phyloP scores from a whole-genome alignment of 805 yeast species.

The Nakazawaea wyomingensis region DNA sequence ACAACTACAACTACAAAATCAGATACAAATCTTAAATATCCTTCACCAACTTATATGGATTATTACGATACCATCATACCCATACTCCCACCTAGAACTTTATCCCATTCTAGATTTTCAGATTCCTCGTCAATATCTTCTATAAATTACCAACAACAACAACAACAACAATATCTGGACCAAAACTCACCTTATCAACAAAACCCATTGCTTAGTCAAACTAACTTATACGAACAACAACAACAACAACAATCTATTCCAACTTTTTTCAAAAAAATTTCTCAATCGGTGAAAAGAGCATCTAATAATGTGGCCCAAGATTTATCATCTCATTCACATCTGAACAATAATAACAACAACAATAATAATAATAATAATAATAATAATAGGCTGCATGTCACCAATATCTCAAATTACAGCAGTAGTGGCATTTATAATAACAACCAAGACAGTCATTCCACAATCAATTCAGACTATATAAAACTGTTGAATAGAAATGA shows the following conservation, averaged over 20 bases:
- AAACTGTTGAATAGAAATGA: slow-evolving; percentile 25
- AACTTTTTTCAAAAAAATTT: slow-evolving; percentile 1
- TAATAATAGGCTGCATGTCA: background rate
- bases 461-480: slow-evolving; percentile 18
- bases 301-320: background rate
- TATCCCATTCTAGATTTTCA: slow-evolving; percentile 13
- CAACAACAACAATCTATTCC: background rate
- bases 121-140: background rate
- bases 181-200: background rate
- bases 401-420: background rate
- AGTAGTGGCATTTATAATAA: background rate
- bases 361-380: background rate
- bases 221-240: background rate
- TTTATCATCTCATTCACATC: slow-evolving; percentile 1
- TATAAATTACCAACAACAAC: background rate
- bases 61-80: slow-evolving; percentile 30
- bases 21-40: slow-evolving; percentile 1
- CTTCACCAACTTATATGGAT: slow-evolving; percentile 17
- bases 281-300: slow-evolving; percentile 1
- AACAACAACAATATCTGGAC: no score
- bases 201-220: background rate
- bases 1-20: background rate
- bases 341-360: background rate
- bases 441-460: slow-evolving; percentile 1
- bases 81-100: slow-evolving; percentile 15